Evolutionary conservation across 2,329 filamentous ascomycete species (phyloP).

Genomic region (Apiospora kogelbergensis): DNA sequence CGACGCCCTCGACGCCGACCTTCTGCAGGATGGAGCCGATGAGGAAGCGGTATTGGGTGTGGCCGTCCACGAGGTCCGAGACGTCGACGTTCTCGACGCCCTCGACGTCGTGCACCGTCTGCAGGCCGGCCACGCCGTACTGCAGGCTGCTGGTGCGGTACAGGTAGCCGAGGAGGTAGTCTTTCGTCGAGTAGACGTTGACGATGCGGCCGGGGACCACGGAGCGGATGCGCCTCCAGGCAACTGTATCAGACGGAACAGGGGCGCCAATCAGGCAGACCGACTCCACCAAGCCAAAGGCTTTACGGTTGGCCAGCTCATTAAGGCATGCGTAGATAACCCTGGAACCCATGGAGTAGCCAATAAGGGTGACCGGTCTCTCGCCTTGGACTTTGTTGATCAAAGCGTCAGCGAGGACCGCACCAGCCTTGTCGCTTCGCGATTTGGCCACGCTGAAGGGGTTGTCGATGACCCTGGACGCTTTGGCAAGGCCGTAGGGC

Average conservation of each 20-base stretch:
- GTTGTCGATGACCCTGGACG: slow-evolving; percentile 76
- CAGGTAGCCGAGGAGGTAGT: slow-evolving; percentile 85
- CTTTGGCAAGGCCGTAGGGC: slow-evolving; percentile 63
- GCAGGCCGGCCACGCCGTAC: slow-evolving; percentile 80
- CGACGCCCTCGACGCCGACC: slow-evolving; percentile 68
- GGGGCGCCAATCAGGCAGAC: slow-evolving; percentile 83
- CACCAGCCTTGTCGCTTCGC: slow-evolving; percentile 71
- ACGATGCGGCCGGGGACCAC: slow-evolving; percentile 81
- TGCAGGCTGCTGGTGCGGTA: slow-evolving; percentile 84
- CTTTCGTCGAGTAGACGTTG: slow-evolving; percentile 84
- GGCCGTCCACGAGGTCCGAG: slow-evolving; percentile 66
- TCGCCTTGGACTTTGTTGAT: slow-evolving; percentile 84
- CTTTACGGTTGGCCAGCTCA: slow-evolving; percentile 71
- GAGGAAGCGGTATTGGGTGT: slow-evolving; percentile 69
- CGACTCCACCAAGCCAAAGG: slow-evolving; percentile 81
- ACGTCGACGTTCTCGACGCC: slow-evolving; percentile 69
- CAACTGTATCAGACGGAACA: slow-evolving; percentile 65
- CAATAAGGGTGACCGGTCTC: slow-evolving; percentile 75
- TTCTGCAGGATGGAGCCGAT: slow-evolving; percentile 66
- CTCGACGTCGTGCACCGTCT: slow-evolving; percentile 66
- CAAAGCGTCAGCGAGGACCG: slow-evolving; percentile 75
- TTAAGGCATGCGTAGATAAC: slow-evolving; percentile 82
- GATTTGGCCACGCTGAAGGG: slow-evolving; percentile 77
- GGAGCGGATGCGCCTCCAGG: slow-evolving; percentile 77
- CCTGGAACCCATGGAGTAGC: slow-evolving; percentile 78